Conservation (phyloP, 176 grass and related monocot genomes). For the Rhipidocladum racemiflorum region DNA sequence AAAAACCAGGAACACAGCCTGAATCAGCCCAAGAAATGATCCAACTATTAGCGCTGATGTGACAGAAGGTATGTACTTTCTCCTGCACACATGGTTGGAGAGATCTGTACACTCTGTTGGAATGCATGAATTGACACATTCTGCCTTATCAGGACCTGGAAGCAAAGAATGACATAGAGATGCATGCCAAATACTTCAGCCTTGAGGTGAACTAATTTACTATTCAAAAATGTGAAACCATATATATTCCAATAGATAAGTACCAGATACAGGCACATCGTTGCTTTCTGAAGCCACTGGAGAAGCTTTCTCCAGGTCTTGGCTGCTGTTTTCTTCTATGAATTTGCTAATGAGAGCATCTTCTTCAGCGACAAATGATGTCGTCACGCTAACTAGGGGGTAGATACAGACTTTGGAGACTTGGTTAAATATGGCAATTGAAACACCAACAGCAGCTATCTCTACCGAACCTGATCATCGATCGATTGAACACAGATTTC, state of each 20-base stretch:
- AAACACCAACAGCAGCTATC: conserved; percentile 87
- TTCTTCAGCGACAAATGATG: conserved; percentile 98
- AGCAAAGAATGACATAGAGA: conserved; percentile 15
- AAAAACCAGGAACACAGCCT: conserved; percentile 74
- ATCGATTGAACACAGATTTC: background rate
- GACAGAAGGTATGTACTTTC: conserved; percentile 90
- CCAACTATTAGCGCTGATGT: conserved; percentile 83
- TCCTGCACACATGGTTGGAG: conserved; percentile 42
- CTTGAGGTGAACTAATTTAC: background rate
- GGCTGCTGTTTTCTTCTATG: conserved; percentile 46
- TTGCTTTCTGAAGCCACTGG: conserved; percentile 31
- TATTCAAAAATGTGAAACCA: background rate
- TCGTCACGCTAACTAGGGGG: conserved; percentile 92
- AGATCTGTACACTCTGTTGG: conserved; percentile 31
- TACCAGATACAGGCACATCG: conserved; percentile 36
- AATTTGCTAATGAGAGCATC: conserved; percentile 74
- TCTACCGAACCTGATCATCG: conserved; percentile 63
- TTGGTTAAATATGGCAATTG: conserved; percentile 97
- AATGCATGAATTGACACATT: conserved; percentile 38
- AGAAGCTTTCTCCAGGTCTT: conserved; percentile 67
- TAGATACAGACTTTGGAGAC: conserved; percentile 94
- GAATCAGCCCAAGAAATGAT: conserved; percentile 77
- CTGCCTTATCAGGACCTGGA: conserved; percentile 50
- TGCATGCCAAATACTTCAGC: background rate
- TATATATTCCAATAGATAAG: conserved; percentile 6